phyloP scores from a whole-genome alignment of 345 rosid species.

The Anastatica hierochuntica region DNA sequence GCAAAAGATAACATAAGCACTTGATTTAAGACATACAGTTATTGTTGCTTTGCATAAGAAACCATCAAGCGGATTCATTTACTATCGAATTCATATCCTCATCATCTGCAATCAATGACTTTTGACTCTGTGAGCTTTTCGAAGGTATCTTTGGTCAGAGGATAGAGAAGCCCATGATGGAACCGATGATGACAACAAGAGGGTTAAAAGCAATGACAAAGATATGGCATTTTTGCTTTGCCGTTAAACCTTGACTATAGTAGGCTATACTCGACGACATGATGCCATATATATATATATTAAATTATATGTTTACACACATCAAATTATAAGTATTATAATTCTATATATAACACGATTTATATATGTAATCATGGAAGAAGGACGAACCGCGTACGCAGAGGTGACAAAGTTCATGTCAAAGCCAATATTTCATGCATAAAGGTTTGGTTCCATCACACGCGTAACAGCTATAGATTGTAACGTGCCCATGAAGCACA shows the following conservation, averaged over 20 bases:
- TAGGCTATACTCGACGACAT: constrained; percentile 88
- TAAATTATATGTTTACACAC: no score
- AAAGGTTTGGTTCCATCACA: constrained; percentile 57
- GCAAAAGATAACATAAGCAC: constrained; percentile 15
- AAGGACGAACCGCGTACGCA: constrained; percentile 86
- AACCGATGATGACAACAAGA: constrained; percentile 80
- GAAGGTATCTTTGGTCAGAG: constrained; percentile 55
- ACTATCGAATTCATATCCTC: constrained; percentile 98
- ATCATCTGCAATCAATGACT: constrained; percentile 49
- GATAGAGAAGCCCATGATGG: constrained; percentile 79
- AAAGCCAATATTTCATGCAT: constrained; percentile 71
- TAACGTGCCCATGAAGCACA: constrained; percentile 78
- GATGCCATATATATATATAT: constrained; percentile 43
- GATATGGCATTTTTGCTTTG: constrained; percentile 60
- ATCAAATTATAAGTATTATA: no score
- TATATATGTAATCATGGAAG: no score
- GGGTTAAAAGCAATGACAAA: constrained; percentile 95
- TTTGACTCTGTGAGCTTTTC: constrained; percentile 15
- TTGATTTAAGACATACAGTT: no score
- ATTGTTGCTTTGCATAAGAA: no score
- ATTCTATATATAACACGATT: no score
- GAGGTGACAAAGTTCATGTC: constrained; percentile 94
- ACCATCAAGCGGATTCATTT: background rate
- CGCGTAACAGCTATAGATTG: constrained; percentile 73
- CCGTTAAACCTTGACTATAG: constrained; percentile 84